phyloP scores from a whole-genome alignment of 2,329 filamentous ascomycete genomes.

The Colletotrichum horii region DNA sequence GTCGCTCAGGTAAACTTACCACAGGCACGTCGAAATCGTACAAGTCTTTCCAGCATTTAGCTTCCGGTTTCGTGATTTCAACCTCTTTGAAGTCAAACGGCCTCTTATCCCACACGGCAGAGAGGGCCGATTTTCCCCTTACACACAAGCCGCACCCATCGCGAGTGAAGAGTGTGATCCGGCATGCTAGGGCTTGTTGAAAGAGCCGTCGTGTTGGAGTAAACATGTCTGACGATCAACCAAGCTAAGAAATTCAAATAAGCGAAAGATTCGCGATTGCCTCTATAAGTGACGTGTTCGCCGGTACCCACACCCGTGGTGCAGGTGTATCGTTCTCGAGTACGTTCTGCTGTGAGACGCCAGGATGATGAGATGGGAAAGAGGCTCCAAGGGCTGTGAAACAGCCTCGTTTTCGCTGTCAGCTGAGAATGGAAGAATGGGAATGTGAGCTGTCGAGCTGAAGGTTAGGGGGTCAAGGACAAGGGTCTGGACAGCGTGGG shows the following conservation, averaged over 20 bases:
- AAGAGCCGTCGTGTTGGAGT: slow-evolving; percentile 50
- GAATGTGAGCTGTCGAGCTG: not conserved
- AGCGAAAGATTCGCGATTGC: not conserved
- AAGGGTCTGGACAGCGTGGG: not conserved
- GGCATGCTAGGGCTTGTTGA: slow-evolving; percentile 48
- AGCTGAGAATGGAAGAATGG: not conserved
- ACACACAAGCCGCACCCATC: slow-evolving; percentile 74
- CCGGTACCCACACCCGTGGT: not conserved
- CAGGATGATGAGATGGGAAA: not conserved
- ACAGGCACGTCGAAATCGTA: slow-evolving; percentile 87
- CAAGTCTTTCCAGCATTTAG: slow-evolving; percentile 70
- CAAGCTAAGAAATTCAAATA: not conserved
- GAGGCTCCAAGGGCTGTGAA: slow-evolving; percentile 1
- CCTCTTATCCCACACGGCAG: slow-evolving; percentile 68
- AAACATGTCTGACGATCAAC: slow-evolving; percentile 48
- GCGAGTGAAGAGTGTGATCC: slow-evolving; percentile 79
- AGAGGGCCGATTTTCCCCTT: slow-evolving; percentile 71
- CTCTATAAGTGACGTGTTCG: not conserved
- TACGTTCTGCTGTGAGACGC: not conserved
- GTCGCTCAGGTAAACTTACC: slow-evolving; percentile 49
- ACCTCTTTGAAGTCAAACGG: slow-evolving; percentile 74
- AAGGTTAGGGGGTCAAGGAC: not conserved
- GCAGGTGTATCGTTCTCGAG: not conserved
- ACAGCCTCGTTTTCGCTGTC: slow-evolving; percentile 17
- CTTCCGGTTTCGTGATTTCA: slow-evolving; percentile 69